Evolutionary conservation across 1,284 basidiomycete genomes (phyloP).

Genomic region (Rhodotorula sp.): DNA sequence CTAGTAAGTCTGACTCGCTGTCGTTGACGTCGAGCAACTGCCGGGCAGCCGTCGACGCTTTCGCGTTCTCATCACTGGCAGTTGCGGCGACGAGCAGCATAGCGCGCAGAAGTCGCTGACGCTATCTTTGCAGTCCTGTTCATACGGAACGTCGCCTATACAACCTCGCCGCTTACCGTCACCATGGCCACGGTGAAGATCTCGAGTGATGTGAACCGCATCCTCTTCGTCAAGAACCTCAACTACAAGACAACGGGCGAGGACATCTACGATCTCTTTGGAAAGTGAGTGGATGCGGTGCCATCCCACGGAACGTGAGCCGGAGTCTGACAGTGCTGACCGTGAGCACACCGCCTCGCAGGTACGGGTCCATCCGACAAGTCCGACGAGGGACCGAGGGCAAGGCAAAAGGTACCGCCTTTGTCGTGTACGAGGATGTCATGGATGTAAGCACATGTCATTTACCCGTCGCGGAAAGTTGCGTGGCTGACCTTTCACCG

Average conservation of each 20-base stretch:
- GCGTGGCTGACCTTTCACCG: too few relatives aligned
- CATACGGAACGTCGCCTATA: too few relatives aligned
- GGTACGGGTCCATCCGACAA: constrained; percentile 91
- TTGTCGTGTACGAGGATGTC: constrained; percentile 60
- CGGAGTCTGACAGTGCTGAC: too few relatives aligned
- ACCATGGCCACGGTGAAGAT: constrained; percentile 37
- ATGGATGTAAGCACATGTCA: constrained; percentile 45
- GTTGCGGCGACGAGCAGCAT: too few relatives aligned
- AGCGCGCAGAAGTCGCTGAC: too few relatives aligned
- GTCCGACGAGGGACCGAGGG: constrained; percentile 86
- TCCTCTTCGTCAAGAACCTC: constrained; percentile 60
- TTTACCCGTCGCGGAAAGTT: too few relatives aligned
- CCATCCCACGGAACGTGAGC: too few relatives aligned
- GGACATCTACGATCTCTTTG: constrained; percentile 95
- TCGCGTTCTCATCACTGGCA: too few relatives aligned
- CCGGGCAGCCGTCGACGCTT: too few relatives aligned
- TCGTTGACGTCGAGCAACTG: too few relatives aligned
- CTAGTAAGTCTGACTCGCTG: too few relatives aligned
- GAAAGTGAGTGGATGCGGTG: constrained; percentile 54
- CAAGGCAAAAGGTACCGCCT: constrained; percentile 94
- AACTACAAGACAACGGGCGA: constrained; percentile 82
- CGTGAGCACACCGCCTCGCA: not conserved
- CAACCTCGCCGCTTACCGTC: not conserved
- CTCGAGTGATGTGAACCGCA: constrained; percentile 44
- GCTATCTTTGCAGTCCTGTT: too few relatives aligned